Base-by-base conservation (phyloP, 2,329 filamentous ascomycete species). In the Sphaceloma murrayae region DNA sequence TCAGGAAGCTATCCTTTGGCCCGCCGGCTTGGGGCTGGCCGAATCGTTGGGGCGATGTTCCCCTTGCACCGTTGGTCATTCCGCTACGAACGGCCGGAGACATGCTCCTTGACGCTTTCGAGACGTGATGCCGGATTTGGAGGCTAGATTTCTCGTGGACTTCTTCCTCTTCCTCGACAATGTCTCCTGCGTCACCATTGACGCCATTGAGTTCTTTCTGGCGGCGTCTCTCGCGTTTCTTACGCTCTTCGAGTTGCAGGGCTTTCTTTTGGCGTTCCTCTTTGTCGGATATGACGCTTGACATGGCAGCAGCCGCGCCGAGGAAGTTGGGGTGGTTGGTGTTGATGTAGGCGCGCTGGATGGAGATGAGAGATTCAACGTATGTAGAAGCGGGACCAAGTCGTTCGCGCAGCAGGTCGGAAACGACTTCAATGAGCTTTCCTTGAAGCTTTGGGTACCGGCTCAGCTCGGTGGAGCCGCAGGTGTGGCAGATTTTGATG, bases 311-410 rank as follows among this genome's bases (percentile, higher is more conserved):
- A 16, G 91, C 89, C 11, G 91, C 91, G 33, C 91, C 91, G 11
- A 96, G 77, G 69, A 98, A 98, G 65, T 98, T 98, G 38, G 91
- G 91, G 61, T 98, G 91, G 59, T 98, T 98, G 31, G 91, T 98
- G 69, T 98, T 98, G 67, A 98, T 96, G 65, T 98, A 98, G 14
- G 91, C 91, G 53, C 91, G 78, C 65, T 98, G 91, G 49, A 98
- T 98, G 18, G 91, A 83, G 53, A 98, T 98, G 50, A 98, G 73
- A 30, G 89, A 96, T 63, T 95, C 91, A 32, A 98, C 91, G 54
- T 98, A 98, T 43, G 67, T 74, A 2, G 89, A 94, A 46, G 84
- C 80, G 8, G 91, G 91, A 2, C 91, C 91, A 4, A 98, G 73
- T 48, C 89, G 78, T 67, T 98, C 91, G 45, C 91, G 80, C 42